Evolutionary conservation across 306 rosid genomes (phyloP), one percentile per base, ranked within the genome.

Genomic region (Gynostemma pentaphyllum): DNA sequence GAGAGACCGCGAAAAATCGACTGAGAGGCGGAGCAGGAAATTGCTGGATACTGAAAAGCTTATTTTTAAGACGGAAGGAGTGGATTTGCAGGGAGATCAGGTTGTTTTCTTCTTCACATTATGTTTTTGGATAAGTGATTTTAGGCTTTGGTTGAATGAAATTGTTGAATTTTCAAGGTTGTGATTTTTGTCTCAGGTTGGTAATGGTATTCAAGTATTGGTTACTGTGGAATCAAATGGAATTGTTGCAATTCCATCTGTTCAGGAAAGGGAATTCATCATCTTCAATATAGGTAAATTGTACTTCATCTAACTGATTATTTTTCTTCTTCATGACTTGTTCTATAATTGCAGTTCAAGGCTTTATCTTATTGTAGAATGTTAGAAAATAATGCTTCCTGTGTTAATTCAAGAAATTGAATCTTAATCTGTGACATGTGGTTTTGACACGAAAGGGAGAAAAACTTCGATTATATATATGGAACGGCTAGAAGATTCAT

Each of bases 241-340:
- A 68, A 66, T 84, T 71, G 90, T 88, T 45, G 95, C 95, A 32
- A 78, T 84, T 41, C 82, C 69, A 7, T 41, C 75, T 52, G 90
- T 78, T 21, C 49, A 66, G 24, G 95, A 92, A 70, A 82, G 94
- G 68, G 79, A 79, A 32, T 42, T 70, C 71, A 76, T 92, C 62
- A 65, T 81, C 62, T 92, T 74, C 70, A 92, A 92, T 54, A 86
- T 92, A 77, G 98, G 98, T 91, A n/a, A n/a, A n/a, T n/a, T n/a
- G n/a, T n/a, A n/a, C 0, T 54, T 54, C 7, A 2, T 7, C 40
- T 18, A n/a, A 28, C 42, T 2, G 9, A n/a, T 6, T 12, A 5
- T 45, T 52, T 7, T 64, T 23, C 18, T 32, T 1, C 21, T 30
- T 0, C 15, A 30, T n/a, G 22, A 39, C 37, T 22, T 41, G 12